A percentile compares a stretch with the other conserved stretches of the same genome.
phyloP scores from a whole-genome alignment of 139 green algal species.

The Chlorella vulgaris region DNA sequence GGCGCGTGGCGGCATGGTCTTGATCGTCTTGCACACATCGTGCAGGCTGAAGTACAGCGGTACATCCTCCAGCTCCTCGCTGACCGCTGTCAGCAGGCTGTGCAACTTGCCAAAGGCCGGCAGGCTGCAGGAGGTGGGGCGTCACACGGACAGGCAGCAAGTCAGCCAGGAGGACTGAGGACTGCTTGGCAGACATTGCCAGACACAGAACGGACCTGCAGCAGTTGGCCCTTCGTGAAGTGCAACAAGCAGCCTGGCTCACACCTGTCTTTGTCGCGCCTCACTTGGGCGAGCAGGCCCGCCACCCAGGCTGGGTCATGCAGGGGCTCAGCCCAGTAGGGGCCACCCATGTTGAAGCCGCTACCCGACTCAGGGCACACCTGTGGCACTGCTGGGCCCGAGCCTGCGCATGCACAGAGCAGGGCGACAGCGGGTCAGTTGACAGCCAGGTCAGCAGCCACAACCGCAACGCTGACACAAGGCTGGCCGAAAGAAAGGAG shows the following conservation, averaged over 20 bases:
- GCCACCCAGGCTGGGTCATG: constrained; percentile 82
- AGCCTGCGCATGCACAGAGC: no score
- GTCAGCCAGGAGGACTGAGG: no score
- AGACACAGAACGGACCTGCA: neutral
- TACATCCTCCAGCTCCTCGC: constrained; percentile 84
- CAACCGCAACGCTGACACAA: neutral
- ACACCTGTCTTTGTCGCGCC: constrained; percentile 6
- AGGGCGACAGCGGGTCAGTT: no score
- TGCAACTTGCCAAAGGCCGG: constrained; percentile 71
- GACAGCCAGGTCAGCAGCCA: neutral
- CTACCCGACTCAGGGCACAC: constrained; percentile 78
- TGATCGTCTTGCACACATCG: constrained; percentile 78
- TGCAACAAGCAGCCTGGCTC: no score
- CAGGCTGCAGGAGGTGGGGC: constrained; percentile 17
- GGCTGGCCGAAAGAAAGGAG: no score
- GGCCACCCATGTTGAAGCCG: constrained; percentile 88
- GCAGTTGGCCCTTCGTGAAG: neutral
- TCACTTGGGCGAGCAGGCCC: constrained; percentile 45
- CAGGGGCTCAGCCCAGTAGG: constrained; percentile 90
- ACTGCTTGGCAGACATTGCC: no score
- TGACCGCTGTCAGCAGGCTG: constrained; percentile 75
- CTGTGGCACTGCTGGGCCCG: constrained; percentile 67
- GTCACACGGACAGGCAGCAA: no score
- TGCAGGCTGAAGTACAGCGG: constrained; percentile 89
- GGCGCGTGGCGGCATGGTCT: constrained; percentile 65